These are phyloP conservation scores for Colletotrichum abscissum DNA, from an alignment of 2,329 filamentous ascomycete species.

Conservation along the genomic window DNA sequence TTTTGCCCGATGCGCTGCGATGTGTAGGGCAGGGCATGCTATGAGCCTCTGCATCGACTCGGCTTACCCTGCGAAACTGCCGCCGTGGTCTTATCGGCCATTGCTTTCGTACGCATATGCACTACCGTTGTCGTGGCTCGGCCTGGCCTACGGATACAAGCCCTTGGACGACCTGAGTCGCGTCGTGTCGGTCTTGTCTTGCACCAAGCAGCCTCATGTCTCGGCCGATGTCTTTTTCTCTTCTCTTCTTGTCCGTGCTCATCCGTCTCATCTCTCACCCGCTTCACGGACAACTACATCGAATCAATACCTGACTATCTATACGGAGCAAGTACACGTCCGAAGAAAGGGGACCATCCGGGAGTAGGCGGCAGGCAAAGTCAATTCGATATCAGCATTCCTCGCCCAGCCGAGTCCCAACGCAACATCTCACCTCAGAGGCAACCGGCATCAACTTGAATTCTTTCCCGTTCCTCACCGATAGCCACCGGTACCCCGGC, in stretches of 20 bases:
- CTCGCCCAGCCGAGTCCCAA: background rate
- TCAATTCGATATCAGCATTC: slow-evolving; percentile 3
- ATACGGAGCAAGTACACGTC: background rate
- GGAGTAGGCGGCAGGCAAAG: background rate
- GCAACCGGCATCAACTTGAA: background rate
- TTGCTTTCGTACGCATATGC: slow-evolving; percentile 21
- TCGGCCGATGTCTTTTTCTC: slow-evolving; percentile 14
- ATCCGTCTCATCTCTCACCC: background rate
- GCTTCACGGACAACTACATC: background rate
- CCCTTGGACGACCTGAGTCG: slow-evolving; percentile 24
- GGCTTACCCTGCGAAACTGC: background rate
- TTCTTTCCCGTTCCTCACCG: slow-evolving; percentile 6
- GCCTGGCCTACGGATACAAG: slow-evolving; percentile 4
- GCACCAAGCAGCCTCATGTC: slow-evolving; percentile 13
- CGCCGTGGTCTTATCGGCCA: slow-evolving; percentile 2
- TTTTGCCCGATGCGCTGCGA: slow-evolving; percentile 20
- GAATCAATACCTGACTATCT: too few relatives aligned
- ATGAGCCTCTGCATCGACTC: slow-evolving; percentile 18
- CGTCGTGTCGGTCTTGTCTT: slow-evolving; percentile 26
- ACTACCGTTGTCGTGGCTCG: slow-evolving; percentile 23
- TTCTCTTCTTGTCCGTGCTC: slow-evolving; percentile 6
- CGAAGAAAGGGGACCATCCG: background rate
- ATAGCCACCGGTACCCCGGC: background rate
- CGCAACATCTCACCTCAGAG: background rate
- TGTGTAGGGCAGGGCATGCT: slow-evolving; percentile 19